Base-by-base conservation (phyloP, 345 rosid genomes). In the Sisymbrium altissimum region DNA sequence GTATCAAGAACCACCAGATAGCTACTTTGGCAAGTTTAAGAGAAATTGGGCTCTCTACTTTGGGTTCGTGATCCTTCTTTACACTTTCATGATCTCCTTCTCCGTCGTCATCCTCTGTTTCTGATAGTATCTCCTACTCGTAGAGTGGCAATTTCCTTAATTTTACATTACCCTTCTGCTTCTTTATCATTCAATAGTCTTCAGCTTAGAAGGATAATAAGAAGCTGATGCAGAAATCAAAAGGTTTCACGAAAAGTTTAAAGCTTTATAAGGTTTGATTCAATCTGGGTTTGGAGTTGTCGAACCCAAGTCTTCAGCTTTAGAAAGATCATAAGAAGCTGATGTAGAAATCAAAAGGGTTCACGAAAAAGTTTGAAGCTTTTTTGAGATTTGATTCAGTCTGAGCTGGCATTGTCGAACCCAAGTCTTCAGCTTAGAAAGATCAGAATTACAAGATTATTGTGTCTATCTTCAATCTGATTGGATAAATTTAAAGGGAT, bases 1-100 rank as follows among this genome's bases (percentile, higher is more conserved):
- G 67, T 95, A 95, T 72, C 99, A 90, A 68, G 99, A 95, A 78
- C 99, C 97, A 7, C 93, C 93, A 0, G 99, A 90, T 80, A 88
- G 88, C 50, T 95, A 92, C 75, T 86, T 92, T 61, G 97, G 89
- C 2, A 95, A 95, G 88, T 95, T 92, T 17, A 95, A 92, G 89
- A 92, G 97, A 79, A 92, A 87, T 52, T 95, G 99, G 99, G 99
- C 96, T 40, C 74, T 92, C 40, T 92, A 92, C 74, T 95, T 95
- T 68, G 97, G 89, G 6, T 92, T 92, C 89, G 81, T 92, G 86
- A 84, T 95, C 78, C 86, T 92, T 58, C 84, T 88, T 75, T 95
- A 86, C 64, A 88, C 76, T 14, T 85, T 87, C 79, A 90, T 88
- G 99, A 83, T 92, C 55, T 88, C 97, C 25, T 79, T 86, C 56